These are phyloP conservation scores for Nissolia schottii DNA, from an alignment of 306 rosid genomes.

Conservation along the genomic window DNA sequence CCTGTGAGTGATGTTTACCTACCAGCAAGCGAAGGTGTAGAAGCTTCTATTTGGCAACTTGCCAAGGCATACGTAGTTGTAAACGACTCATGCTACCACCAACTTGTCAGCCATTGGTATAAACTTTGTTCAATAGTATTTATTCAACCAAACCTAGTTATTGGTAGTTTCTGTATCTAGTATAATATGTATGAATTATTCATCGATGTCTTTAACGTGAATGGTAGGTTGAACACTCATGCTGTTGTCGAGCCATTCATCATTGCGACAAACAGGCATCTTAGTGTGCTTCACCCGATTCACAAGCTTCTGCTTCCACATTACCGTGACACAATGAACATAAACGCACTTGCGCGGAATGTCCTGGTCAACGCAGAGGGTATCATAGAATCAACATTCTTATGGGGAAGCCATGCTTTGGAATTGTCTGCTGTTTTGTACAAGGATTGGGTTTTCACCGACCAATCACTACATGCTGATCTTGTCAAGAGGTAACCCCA, in stretches of 20 bases:
- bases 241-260: slow-evolving; percentile 64
- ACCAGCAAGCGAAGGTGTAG: slow-evolving; percentile 41
- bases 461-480: slow-evolving; percentile 35
- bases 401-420: slow-evolving; percentile 15
- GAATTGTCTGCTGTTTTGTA: slow-evolving; percentile 29
- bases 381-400: slow-evolving; percentile 26
- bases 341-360: slow-evolving; percentile 31
- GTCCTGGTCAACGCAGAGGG: slow-evolving; percentile 33
- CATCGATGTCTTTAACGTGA: no score
- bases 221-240: slow-evolving; percentile 76
- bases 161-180: no score
- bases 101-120: slow-evolving; percentile 73
- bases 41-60: slow-evolving; percentile 50
- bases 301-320: slow-evolving; percentile 34
- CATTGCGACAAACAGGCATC: slow-evolving; percentile 37
- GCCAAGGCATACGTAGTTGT: slow-evolving; percentile 65
- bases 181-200: background rate
- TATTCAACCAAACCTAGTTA: no score
- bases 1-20: slow-evolving; percentile 39
- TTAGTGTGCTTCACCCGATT: slow-evolving; percentile 39
- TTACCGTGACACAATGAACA: slow-evolving; percentile 40
- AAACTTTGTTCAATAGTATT: no score
- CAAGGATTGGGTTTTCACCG: slow-evolving; percentile 31
- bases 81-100: slow-evolving; percentile 66
- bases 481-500: slow-evolving; percentile 50